Base-by-base conservation (phyloP, 2,329 filamentous ascomycete species). In the Sporothrix curviconia region DNA sequence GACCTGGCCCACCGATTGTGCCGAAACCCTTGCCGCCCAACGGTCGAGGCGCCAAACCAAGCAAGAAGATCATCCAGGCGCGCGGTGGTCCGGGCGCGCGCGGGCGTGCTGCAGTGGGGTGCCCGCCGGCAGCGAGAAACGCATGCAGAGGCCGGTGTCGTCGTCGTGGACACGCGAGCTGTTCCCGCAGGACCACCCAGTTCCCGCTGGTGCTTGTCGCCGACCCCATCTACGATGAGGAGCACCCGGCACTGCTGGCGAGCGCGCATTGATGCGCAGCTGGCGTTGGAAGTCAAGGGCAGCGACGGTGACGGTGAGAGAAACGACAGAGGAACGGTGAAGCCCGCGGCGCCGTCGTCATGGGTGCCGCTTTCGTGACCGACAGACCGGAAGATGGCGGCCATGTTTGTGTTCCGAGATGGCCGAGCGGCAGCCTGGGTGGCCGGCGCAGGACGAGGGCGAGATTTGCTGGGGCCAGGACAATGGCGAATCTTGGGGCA, bases 1-100 rank as follows among this genome's bases (percentile, higher is more conserved):
- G 94, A 97, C 68, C 74, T 97, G 28, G 86, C 89, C 0, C 80
- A n/a, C n/a, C 80, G n/a, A 96, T 97, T 64, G 79, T 92, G 49
- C 77, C 85, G 0, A 97, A 97, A n/a, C n/a, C n/a, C 63, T 78
- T 97, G 4, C 72, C 78, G n/a, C 77, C 81, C 64, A 99, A 97
- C 65, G n/a, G 80, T 85, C 0, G 74, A 78, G 5, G n/a, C 72
- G 77, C 36, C 96, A 96, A 64, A 69, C 71, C 3, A 70, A 74
- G 0, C 69, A n/a, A n/a, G n/a, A n/a, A n/a, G n/a, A n/a, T 81
- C 4, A 74, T 92, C 3, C 70, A 76, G 46, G 70, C 68, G 4
- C 73, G 77, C 12, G 80, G 80, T 1, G 87, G 85, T n/a, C 1
- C 75, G 69, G 1, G 74, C 86, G 24, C 78, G 78, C 0, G 83